A percentile compares a stretch with the other conserved stretches of the same genome.
Conservation (phyloP, 2,329 filamentous ascomycete genomes). For the Nannizziopsis barbatae region DNA sequence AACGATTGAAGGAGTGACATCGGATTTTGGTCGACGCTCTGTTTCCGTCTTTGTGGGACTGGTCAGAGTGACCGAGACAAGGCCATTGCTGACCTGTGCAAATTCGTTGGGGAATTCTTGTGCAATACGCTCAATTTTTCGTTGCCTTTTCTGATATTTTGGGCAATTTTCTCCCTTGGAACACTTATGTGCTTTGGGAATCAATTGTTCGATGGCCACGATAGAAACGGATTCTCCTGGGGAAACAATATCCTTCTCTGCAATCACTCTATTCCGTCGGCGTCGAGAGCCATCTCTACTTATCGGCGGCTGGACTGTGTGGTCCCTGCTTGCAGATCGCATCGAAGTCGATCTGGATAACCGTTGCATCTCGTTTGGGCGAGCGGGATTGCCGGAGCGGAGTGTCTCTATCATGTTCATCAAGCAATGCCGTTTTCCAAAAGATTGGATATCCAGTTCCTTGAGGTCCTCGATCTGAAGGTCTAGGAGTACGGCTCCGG, state of each 20-base stretch:
- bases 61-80: slow-evolving; percentile 66
- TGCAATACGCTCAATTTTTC: slow-evolving; percentile 61
- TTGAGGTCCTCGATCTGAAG: slow-evolving; percentile 73
- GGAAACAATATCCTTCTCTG: slow-evolving; percentile 52
- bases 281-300: slow-evolving; percentile 12
- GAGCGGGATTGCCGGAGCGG: slow-evolving; percentile 18
- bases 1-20: slow-evolving; percentile 64
- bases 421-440: slow-evolving; percentile 51
- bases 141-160: slow-evolving; percentile 70
- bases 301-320: slow-evolving; percentile 1
- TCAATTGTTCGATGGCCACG: slow-evolving; percentile 79
- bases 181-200: slow-evolving; percentile 79
- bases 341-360: slow-evolving; percentile 9
- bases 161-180: slow-evolving; percentile 76
- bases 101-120: slow-evolving; percentile 65
- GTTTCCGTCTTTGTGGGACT: slow-evolving; percentile 49
- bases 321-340: slow-evolving; percentile 3
- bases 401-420: slow-evolving; percentile 50
- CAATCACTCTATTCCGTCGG: slow-evolving; percentile 16
- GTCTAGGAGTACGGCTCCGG: slow-evolving; percentile 74
- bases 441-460: slow-evolving; percentile 52
- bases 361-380: slow-evolving; percentile 22
- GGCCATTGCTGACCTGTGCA: slow-evolving; percentile 36
- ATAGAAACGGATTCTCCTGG: slow-evolving; percentile 80
- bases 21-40: slow-evolving; percentile 55